Percentiles rank a stretch among this genome's conserved stretches.
Conservation (phyloP, 2,329 filamentous ascomycete species). For the Lizonia empirigonia region DNA sequence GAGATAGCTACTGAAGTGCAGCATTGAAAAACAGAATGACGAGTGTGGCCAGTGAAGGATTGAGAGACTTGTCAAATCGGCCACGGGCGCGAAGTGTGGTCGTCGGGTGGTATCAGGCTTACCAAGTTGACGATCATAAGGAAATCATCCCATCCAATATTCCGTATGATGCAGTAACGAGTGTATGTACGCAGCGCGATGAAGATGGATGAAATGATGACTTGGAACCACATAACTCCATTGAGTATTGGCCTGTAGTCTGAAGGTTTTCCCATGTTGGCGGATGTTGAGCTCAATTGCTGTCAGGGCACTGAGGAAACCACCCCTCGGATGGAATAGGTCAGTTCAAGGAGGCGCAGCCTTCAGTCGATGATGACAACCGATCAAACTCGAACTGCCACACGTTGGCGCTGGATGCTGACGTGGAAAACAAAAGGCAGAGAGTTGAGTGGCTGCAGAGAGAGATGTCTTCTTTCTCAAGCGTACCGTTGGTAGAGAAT, state of each 20-base stretch:
- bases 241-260: slow-evolving; percentile 34
- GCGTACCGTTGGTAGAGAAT: not conserved
- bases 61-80: too few species aligned
- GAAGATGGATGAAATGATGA: slow-evolving; percentile 31
- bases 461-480: not conserved
- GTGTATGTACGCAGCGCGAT: slow-evolving; percentile 38
- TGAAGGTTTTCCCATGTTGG: slow-evolving; percentile 26
- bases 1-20: not conserved
- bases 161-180: slow-evolving; percentile 33
- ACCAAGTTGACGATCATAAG: slow-evolving; percentile 39
- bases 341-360: not conserved
- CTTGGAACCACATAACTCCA: slow-evolving; percentile 41
- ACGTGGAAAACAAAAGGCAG: not conserved
- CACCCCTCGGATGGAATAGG: not conserved
- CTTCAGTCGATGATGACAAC: not conserved
- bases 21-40: not conserved
- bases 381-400: not conserved
- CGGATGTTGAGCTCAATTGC: not conserved
- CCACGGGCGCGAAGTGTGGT: not conserved
- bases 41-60: too few species aligned
- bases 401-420: too few species aligned
- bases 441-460: not conserved
- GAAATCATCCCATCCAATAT: slow-evolving; percentile 38
- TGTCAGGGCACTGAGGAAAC: too few species aligned
- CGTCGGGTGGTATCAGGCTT: not conserved